phyloP scores from a whole-genome alignment of 2,329 filamentous ascomycete genomes.

The Magnaporthales sp. region DNA sequence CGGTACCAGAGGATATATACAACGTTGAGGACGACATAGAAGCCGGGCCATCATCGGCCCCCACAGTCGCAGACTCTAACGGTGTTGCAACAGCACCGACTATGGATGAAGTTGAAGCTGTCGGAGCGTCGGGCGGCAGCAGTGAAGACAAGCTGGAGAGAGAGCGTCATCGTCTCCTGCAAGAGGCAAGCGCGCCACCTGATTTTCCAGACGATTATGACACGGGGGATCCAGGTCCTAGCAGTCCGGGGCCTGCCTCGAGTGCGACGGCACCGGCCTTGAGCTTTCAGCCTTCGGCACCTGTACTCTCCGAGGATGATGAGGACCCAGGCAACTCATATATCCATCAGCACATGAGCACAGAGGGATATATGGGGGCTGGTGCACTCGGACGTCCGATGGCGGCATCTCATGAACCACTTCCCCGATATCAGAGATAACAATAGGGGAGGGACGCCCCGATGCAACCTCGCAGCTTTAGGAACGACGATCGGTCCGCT shows the following conservation, averaged over 20 bases:
- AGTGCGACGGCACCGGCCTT: constrained; percentile 19
- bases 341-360: not conserved
- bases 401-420: constrained; percentile 13
- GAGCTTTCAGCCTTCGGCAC: constrained; percentile 43
- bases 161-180: constrained; percentile 55
- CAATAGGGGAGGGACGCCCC: not conserved
- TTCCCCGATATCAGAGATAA: constrained; percentile 22
- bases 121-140: not conserved
- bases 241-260: constrained; percentile 13
- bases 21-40: constrained; percentile 27
- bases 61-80: not conserved
- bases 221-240: constrained; percentile 16
- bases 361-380: not conserved
- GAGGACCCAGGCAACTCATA: constrained; percentile 18
- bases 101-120: constrained; percentile 30
- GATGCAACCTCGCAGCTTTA: not conserved
- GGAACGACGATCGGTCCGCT: not conserved
- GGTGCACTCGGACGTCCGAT: not conserved
- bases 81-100: constrained; percentile 27
- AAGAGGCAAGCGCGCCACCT: constrained; percentile 55
- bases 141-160: constrained; percentile 73
- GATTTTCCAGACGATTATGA: constrained; percentile 46
- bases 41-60: not conserved
- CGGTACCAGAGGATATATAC: constrained; percentile 36
- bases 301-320: constrained; percentile 46